These are phyloP conservation scores for Neofusicoccum sp. DNA, from an alignment of 2,329 filamentous ascomycete genomes.

Conservation along the genomic window DNA sequence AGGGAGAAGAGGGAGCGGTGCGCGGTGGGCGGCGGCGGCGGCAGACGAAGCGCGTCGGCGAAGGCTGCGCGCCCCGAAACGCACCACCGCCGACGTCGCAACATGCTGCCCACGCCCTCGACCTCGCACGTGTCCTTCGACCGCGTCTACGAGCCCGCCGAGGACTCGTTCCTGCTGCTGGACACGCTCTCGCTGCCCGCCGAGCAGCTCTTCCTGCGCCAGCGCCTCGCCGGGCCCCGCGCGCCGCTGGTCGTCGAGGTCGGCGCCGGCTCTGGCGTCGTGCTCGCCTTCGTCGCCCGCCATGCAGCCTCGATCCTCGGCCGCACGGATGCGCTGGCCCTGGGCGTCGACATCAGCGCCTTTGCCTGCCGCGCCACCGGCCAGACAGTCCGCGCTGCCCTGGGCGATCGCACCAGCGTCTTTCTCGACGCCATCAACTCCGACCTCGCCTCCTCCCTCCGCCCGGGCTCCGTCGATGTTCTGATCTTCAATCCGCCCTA, in stretches of 20 bases:
- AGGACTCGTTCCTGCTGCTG: slow-evolving; percentile 91
- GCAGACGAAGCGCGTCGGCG: neutral
- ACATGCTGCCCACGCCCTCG: slow-evolving; percentile 88
- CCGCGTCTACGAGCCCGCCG: slow-evolving; percentile 89
- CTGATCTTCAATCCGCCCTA: slow-evolving; percentile 97
- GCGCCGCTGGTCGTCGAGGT: slow-evolving; percentile 72
- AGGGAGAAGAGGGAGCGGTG: neutral
- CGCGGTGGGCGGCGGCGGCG: neutral
- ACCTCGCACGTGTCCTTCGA: slow-evolving; percentile 89
- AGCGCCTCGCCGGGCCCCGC: slow-evolving; percentile 51
- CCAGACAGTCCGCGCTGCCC: slow-evolving; percentile 61
- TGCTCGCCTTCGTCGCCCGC: slow-evolving; percentile 83
- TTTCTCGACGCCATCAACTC: slow-evolving; percentile 68
- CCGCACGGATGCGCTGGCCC: slow-evolving; percentile 64
- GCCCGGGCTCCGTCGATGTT: slow-evolving; percentile 66
- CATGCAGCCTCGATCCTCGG: slow-evolving; percentile 73
- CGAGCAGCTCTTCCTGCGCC: slow-evolving; percentile 67
- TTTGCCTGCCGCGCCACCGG: slow-evolving; percentile 76
- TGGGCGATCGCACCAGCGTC: slow-evolving; percentile 32
- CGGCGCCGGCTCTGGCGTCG: slow-evolving; percentile 87
- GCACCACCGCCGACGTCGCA: neutral
- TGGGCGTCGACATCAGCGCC: slow-evolving; percentile 80
- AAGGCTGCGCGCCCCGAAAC: neutral
- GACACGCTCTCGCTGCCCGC: slow-evolving; percentile 76
- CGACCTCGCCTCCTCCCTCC: slow-evolving; percentile 66